Evolutionary conservation across 1,139 yeast genomes (phyloP).

Genomic region (Candida dubliniensis): DNA sequence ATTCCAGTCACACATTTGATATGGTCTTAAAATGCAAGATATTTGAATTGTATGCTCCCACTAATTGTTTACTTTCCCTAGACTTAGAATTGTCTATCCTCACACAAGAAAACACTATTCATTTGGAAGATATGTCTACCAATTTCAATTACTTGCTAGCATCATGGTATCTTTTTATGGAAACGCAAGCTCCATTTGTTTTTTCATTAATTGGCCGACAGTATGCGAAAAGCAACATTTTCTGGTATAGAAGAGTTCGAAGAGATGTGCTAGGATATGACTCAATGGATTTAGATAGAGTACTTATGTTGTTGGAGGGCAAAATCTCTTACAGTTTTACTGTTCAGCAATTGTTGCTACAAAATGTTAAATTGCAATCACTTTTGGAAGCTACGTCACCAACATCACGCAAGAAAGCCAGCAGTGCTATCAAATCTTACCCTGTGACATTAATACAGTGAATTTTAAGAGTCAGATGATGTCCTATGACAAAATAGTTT

Average conservation of each 20-base stretch:
- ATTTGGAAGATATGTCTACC: slow-evolving; percentile 16
- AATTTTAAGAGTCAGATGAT: no score
- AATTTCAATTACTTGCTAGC: slow-evolving; percentile 31
- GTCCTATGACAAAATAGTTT: no score
- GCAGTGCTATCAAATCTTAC: neutral
- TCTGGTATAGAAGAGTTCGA: slow-evolving; percentile 11
- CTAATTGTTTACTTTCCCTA: neutral
- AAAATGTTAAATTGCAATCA: neutral
- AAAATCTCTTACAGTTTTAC: neutral
- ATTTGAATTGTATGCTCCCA: slow-evolving; percentile 17
- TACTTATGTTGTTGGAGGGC: neutral
- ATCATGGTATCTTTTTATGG: slow-evolving; percentile 32
- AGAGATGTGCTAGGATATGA: slow-evolving; percentile 5
- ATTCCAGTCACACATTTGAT: slow-evolving; percentile 11
- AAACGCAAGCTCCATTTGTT: slow-evolving; percentile 32
- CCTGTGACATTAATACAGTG: neutral
- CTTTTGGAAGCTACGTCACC: neutral
- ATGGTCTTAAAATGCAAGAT: slow-evolving; percentile 22
- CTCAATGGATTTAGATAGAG: slow-evolving; percentile 3
- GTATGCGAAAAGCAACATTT: slow-evolving; percentile 25
- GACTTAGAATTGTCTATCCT: slow-evolving; percentile 2
- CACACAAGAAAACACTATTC: slow-evolving; percentile 8
- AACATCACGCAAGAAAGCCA: neutral
- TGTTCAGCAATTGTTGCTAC: neutral
- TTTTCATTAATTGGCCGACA: slow-evolving; percentile 39